Conservation (phyloP, 2,329 filamentous ascomycete species). For the Neofusicoccum sp. region DNA sequence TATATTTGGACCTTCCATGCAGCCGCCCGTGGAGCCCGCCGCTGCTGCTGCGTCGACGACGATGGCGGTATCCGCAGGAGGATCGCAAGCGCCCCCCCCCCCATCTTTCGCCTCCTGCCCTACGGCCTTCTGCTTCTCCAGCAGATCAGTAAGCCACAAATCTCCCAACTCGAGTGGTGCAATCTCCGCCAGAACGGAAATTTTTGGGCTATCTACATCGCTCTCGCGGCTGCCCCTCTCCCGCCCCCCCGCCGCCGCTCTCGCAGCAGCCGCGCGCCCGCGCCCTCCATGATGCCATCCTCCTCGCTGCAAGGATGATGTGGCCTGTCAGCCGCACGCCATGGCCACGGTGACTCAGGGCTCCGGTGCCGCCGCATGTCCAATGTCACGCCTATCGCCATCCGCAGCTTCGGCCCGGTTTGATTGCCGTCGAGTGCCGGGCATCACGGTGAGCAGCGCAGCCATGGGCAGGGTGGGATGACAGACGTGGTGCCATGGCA, state of each 20-base stretch:
- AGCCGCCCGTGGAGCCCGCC: background rate
- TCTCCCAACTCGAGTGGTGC: background rate
- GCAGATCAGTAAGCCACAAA: constrained; percentile 4
- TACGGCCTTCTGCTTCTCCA: background rate
- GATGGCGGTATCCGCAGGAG: background rate
- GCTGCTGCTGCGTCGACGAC: too few relatives aligned
- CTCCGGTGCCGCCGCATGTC: constrained; percentile 9
- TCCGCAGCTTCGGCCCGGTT: constrained; percentile 16
- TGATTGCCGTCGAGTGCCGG: constrained; percentile 10
- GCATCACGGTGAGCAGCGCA: constrained; percentile 8
- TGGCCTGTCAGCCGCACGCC: constrained; percentile 4
- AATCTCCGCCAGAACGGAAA: constrained; percentile 11
- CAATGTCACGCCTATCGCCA: constrained; percentile 11
- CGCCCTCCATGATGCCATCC: background rate
- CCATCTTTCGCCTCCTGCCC: background rate
- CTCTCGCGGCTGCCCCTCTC: background rate
- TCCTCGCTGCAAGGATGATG: background rate
- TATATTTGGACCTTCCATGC: constrained; percentile 3
- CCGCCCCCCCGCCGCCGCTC: background rate
- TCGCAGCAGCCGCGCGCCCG: background rate
- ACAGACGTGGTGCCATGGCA: constrained; percentile 11
- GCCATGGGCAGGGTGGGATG: background rate
- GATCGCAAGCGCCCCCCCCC: background rate
- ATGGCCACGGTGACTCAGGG: constrained; percentile 8
- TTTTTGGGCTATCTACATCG: too few relatives aligned